A percentile compares a stretch with the other conserved stretches of the same genome.
Conservation (phyloP, 2,329 filamentous ascomycete species). For the Fusarium siculi region DNA sequence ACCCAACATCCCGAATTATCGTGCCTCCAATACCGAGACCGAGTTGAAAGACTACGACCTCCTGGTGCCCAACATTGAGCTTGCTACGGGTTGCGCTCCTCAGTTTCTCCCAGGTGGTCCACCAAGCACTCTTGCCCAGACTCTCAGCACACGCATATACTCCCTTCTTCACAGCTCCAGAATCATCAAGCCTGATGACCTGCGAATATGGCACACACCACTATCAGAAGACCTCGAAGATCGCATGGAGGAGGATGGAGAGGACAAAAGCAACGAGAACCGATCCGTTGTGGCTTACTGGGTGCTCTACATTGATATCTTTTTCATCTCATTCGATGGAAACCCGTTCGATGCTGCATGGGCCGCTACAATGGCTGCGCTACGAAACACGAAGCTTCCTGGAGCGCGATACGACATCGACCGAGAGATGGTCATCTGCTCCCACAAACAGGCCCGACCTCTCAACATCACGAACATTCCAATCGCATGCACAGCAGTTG, state of each 20-base stretch:
- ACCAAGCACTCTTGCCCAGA: slow-evolving; percentile 83
- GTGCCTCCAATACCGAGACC: slow-evolving; percentile 54
- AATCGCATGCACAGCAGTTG: slow-evolving; percentile 79
- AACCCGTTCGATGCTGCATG: slow-evolving; percentile 93
- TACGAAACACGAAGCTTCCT: slow-evolving; percentile 81
- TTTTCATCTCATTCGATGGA: slow-evolving; percentile 92
- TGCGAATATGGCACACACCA: slow-evolving; percentile 77
- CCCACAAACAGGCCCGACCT: slow-evolving; percentile 62
- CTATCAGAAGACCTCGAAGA: slow-evolving; percentile 58
- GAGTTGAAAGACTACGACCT: slow-evolving; percentile 74
- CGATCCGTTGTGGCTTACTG: slow-evolving; percentile 83
- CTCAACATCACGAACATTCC: slow-evolving; percentile 75
- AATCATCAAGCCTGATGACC: slow-evolving; percentile 72
- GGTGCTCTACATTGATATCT: slow-evolving; percentile 94
- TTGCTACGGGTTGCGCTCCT: slow-evolving; percentile 90
- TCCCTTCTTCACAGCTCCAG: slow-evolving; percentile 78
- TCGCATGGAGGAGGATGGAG: slow-evolving; percentile 51
- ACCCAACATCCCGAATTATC: slow-evolving; percentile 76
- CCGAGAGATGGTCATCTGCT: slow-evolving; percentile 81
- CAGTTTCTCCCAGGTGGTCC: slow-evolving; percentile 86
- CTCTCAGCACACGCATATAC: slow-evolving; percentile 82
- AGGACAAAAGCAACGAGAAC: slow-evolving; percentile 49
- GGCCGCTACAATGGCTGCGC: slow-evolving; percentile 82
- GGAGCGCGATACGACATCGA: slow-evolving; percentile 86
- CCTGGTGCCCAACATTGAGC: slow-evolving; percentile 91